Evolutionary conservation across 2,329 filamentous ascomycete genomes (phyloP).

Genomic region (Lomentospora prolificans): DNA sequence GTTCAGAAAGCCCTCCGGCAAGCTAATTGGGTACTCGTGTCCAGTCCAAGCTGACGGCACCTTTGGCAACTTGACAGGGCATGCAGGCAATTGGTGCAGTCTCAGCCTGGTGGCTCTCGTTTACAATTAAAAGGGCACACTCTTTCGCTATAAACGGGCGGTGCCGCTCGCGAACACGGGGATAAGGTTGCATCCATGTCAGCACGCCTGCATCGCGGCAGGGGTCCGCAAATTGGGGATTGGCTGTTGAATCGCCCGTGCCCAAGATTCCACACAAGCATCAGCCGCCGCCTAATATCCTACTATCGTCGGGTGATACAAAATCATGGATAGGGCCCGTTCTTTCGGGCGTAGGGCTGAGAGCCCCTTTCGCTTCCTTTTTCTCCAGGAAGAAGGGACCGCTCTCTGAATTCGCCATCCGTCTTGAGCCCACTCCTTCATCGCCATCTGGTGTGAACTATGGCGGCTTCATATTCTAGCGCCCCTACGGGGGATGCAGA

Average conservation of each 20-base stretch:
- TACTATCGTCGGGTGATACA: too few relatives aligned
- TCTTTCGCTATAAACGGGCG: background rate
- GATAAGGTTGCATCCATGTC: background rate
- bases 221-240: background rate
- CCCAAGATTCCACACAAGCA: background rate
- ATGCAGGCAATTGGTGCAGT: too few relatives aligned
- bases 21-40: too few relatives aligned
- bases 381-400: background rate
- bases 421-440: too few relatives aligned
- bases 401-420: too few relatives aligned
- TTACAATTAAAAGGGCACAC: too few relatives aligned
- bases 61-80: too few relatives aligned
- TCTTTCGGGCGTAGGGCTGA: background rate
- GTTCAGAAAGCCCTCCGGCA: too few relatives aligned
- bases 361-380: background rate
- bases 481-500: constrained; percentile 14
- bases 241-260: background rate
- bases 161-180: background rate
- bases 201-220: background rate
- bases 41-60: too few relatives aligned
- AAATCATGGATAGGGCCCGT: background rate
- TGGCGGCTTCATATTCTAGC: background rate
- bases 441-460: background rate
- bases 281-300: background rate
- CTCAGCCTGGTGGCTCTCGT: too few relatives aligned